These are phyloP conservation scores for Monosporozyma aerobia DNA, from an alignment of 805 yeast genomes.

Conservation along the genomic window DNA sequence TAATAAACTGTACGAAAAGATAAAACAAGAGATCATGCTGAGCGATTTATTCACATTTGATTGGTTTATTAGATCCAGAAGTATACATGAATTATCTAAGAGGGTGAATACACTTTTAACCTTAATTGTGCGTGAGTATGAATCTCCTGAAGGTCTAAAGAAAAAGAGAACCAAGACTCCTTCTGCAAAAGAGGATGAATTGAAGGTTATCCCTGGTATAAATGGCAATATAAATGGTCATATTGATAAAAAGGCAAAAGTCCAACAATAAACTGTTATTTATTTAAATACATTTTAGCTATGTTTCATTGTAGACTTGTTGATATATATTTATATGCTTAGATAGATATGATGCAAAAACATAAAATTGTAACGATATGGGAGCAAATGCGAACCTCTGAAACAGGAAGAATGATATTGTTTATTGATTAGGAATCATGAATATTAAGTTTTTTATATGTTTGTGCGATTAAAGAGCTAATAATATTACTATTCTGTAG, in stretches of 20 bases:
- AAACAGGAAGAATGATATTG: background rate
- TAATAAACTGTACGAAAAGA: constrained; percentile 50
- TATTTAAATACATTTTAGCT: background rate
- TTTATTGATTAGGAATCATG: background rate
- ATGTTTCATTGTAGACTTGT: background rate
- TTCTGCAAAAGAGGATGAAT: constrained; percentile 11
- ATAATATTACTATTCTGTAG: background rate
- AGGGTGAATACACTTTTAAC: constrained; percentile 58
- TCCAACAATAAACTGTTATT: background rate
- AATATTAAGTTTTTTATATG: background rate
- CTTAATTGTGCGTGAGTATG: constrained; percentile 62
- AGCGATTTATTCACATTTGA: constrained; percentile 61
- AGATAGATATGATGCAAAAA: background rate
- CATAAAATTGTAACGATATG: background rate
- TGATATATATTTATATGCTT: background rate
- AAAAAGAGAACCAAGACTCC: constrained; percentile 32
- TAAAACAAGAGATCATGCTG: constrained; percentile 52
- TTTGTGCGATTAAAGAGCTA: background rate
- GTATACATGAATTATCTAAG: constrained; percentile 62
- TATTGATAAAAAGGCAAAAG: constrained; percentile 11
- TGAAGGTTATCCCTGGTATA: background rate
- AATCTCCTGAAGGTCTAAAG: constrained; percentile 48
- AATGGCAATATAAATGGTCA: constrained; percentile 6
- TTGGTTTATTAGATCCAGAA: constrained; percentile 64
- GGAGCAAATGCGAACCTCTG: background rate